phyloP scores from a whole-genome alignment of 1,284 basidiomycete genomes.

The Anthracocystis setariae region DNA sequence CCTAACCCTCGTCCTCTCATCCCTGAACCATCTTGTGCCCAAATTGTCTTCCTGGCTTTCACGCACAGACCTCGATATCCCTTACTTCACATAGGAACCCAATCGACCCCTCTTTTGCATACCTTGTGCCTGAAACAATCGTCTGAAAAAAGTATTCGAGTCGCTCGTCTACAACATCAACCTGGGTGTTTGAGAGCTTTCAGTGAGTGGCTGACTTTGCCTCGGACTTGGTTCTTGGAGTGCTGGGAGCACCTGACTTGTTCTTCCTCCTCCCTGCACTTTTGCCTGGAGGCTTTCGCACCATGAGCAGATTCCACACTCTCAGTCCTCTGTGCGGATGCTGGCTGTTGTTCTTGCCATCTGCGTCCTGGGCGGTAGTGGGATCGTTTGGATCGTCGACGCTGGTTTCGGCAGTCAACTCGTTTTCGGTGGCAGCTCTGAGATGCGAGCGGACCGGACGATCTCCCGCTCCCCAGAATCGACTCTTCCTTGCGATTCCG shows the following conservation, averaged over 20 bases:
- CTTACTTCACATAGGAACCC: too few relatives aligned
- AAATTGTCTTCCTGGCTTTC: too few relatives aligned
- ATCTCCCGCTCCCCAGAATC: slow-evolving; percentile 40
- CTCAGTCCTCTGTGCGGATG: slow-evolving; percentile 32
- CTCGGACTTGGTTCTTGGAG: not conserved
- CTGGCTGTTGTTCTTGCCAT: slow-evolving; percentile 4
- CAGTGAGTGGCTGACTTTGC: too few relatives aligned
- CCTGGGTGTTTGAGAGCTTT: too few relatives aligned
- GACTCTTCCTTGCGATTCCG: slow-evolving; percentile 22
- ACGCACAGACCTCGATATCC: too few relatives aligned
- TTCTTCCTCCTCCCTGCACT: slow-evolving; percentile 6
- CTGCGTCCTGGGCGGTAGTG: not conserved
- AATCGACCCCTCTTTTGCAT: too few relatives aligned
- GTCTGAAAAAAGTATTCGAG: too few relatives aligned
- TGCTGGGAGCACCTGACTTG: not conserved
- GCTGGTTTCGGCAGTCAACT: slow-evolving; percentile 9
- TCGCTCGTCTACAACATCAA: too few relatives aligned
- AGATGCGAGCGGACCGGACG: slow-evolving; percentile 19
- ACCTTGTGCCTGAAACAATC: too few relatives aligned
- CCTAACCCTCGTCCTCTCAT: not conserved
- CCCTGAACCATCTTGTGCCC: not conserved
- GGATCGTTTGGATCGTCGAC: not conserved
- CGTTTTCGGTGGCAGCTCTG: slow-evolving; percentile 16
- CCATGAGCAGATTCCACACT: slow-evolving; percentile 41
- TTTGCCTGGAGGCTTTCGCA: slow-evolving; percentile 15